A percentile compares a stretch with the other conserved stretches of the same genome.
These are phyloP conservation scores for Opeltia flavorubescens DNA, from an alignment of 495 filamentous ascomycete species.

Conservation along the genomic window DNA sequence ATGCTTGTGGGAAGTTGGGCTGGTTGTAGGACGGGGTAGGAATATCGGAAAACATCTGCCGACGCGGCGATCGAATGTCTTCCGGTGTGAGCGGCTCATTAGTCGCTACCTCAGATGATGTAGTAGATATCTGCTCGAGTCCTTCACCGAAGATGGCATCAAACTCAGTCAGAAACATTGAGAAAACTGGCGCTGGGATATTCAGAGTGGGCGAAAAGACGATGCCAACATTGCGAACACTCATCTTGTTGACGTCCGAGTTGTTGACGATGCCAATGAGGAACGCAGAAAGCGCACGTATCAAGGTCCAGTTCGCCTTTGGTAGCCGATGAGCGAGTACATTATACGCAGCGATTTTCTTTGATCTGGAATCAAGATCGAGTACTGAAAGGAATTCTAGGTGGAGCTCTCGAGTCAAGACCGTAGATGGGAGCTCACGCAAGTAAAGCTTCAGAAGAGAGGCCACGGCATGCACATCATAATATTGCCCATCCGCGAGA, in stretches of 20 bases:
- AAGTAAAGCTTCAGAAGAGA: slow-evolving; percentile 90
- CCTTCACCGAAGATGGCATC: slow-evolving; percentile 68
- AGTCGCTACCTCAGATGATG: slow-evolving; percentile 30
- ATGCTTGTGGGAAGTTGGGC: slow-evolving; percentile 32
- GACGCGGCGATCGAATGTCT: slow-evolving; percentile 49
- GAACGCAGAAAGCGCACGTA: slow-evolving; percentile 73
- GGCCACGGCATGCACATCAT: slow-evolving; percentile 93
- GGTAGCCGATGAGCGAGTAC: slow-evolving; percentile 76
- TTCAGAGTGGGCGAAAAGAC: slow-evolving; percentile 98
- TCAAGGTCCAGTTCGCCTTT: slow-evolving; percentile 58
- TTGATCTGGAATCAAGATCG: slow-evolving; percentile 49
- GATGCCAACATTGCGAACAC: slow-evolving; percentile 90
- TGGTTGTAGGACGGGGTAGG: slow-evolving; percentile 53
- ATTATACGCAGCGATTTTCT: slow-evolving; percentile 75
- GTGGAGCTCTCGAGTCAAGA: slow-evolving; percentile 81
- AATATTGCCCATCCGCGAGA: slow-evolving; percentile 64
- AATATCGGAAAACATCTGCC: slow-evolving; percentile 56
- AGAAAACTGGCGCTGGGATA: slow-evolving; percentile 89
- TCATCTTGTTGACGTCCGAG: slow-evolving; percentile 92
- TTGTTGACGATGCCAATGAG: slow-evolving; percentile 83
- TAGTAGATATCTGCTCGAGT: slow-evolving; percentile 36
- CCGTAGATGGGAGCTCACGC: slow-evolving; percentile 77
- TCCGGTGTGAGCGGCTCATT: slow-evolving; percentile 37
- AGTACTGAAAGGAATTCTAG: slow-evolving; percentile 77
- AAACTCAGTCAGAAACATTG: slow-evolving; percentile 83